phyloP scores from a whole-genome alignment of 768 basidiomycete species.

The Naganishia vaughanmartiniae region DNA sequence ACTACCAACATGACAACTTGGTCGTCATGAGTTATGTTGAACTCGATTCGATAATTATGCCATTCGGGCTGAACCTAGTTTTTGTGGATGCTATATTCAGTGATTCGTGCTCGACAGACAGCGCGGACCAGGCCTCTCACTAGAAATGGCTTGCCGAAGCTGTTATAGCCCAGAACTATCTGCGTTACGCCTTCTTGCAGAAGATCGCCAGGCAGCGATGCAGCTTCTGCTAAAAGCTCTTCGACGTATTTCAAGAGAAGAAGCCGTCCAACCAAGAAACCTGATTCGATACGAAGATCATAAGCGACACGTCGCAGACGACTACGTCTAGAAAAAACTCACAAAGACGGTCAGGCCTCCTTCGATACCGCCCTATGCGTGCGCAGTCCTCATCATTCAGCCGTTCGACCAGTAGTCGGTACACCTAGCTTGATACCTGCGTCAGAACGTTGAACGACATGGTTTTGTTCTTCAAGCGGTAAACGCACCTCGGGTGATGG shows the following conservation, averaged over 20 bases:
- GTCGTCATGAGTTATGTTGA: conserved; percentile 24
- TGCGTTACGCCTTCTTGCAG: not conserved
- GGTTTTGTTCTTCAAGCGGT: too few relatives aligned
- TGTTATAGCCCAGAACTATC: not conserved
- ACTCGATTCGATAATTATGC: not conserved
- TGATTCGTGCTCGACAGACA: too few relatives aligned
- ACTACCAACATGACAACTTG: conserved; percentile 10
- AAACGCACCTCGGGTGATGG: conserved; percentile 5
- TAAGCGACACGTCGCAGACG: too few relatives aligned
- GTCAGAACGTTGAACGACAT: not conserved
- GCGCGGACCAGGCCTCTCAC: not conserved
- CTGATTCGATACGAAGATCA: not conserved
- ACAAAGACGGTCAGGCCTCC: conserved; percentile 2
- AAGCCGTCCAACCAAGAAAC: conserved; percentile 10
- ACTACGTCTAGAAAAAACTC: not conserved
- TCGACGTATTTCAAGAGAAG: not conserved
- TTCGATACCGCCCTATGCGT: conserved; percentile 7
- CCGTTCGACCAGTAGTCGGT: conserved; percentile 3
- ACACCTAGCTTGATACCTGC: not conserved
- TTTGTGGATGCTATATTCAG: not conserved
- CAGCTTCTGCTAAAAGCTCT: not conserved
- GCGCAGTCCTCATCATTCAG: not conserved
- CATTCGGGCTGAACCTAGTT: not conserved
- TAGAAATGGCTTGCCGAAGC: conserved; percentile 1
- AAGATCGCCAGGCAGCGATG: not conserved